Percentiles rank a stretch among this genome's conserved stretches.
Evolutionary conservation across 805 yeast genomes (phyloP).

Genomic region (Zygoascus flipseniorum): DNA sequence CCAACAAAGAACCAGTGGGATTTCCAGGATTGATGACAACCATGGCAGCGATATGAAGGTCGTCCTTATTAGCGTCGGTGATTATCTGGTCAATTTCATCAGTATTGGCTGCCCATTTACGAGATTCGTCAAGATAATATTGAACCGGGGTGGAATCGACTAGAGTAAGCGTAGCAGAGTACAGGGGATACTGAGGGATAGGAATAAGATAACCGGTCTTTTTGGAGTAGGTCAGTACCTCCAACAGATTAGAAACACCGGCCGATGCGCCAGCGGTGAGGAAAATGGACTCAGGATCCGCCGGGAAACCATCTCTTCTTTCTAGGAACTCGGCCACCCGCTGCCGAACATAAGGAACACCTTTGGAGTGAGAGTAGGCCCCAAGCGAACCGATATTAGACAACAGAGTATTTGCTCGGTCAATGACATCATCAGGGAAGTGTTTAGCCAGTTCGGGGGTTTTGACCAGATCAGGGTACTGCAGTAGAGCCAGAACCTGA

Average conservation of each 20-base stretch:
- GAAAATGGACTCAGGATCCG: slow-evolving; percentile 66
- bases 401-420: slow-evolving; percentile 58
- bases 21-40: slow-evolving; percentile 98
- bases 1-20: slow-evolving; percentile 88
- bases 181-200: slow-evolving; percentile 95
- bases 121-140: slow-evolving; percentile 72
- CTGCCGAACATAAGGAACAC: slow-evolving; percentile 61
- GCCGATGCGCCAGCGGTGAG: slow-evolving; percentile 93
- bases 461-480: slow-evolving; percentile 64
- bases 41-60: slow-evolving; percentile 55
- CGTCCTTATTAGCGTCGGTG: slow-evolving; percentile 21
- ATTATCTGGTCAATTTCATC: slow-evolving; percentile 25
- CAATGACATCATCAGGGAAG: slow-evolving; percentile 60
- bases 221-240: slow-evolving; percentile 58
- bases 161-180: slow-evolving; percentile 88
- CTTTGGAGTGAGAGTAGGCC: slow-evolving; percentile 92
- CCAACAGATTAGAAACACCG: slow-evolving; percentile 75
- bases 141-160: slow-evolving; percentile 78
- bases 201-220: slow-evolving; percentile 73
- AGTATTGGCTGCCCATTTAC: slow-evolving; percentile 79
- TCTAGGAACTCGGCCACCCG: slow-evolving; percentile 76
- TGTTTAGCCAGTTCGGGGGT: slow-evolving; percentile 25
- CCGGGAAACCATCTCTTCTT: slow-evolving; percentile 64
- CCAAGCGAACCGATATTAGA: slow-evolving; percentile 74
- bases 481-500: slow-evolving; percentile 77